Conservation (phyloP, 2,329 filamentous ascomycete species). For the Bretziella fagacearum region DNA sequence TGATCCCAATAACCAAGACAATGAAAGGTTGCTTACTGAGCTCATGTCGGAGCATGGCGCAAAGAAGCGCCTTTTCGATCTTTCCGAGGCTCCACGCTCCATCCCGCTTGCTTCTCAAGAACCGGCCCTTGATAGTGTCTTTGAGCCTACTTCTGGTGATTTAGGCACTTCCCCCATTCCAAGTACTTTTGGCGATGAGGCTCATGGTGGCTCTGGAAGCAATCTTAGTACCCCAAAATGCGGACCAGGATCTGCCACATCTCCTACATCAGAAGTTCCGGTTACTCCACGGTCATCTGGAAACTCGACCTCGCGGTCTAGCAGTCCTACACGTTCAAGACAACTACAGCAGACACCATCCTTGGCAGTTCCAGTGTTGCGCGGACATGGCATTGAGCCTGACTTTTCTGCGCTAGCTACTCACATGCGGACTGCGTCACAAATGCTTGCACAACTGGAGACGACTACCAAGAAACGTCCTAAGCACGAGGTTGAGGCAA, state of each 20-base stretch:
- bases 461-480: constrained; percentile 66
- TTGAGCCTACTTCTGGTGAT: constrained; percentile 67
- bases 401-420: constrained; percentile 71
- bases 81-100: constrained; percentile 46
- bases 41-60: constrained; percentile 40
- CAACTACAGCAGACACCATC: constrained; percentile 32
- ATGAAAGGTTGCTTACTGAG: constrained; percentile 44
- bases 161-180: constrained; percentile 57
- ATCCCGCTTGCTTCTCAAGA: constrained; percentile 27
- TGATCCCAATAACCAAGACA: constrained; percentile 56
- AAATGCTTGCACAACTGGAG: constrained; percentile 74
- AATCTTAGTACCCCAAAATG: constrained; percentile 2
- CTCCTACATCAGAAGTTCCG: constrained; percentile 29
- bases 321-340: constrained; percentile 39
- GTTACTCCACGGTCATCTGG: constrained; percentile 51
- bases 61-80: constrained; percentile 46
- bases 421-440: constrained; percentile 73
- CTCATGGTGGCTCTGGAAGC: constrained; percentile 9
- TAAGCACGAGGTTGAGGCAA: constrained; percentile 64
- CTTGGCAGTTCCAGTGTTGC: constrained; percentile 20
- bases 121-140: constrained; percentile 50
- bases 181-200: constrained; percentile 37
- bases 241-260: constrained; percentile 40
- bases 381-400: constrained; percentile 45
- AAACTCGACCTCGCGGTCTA: constrained; percentile 49